Conservation (phyloP, 768 basidiomycete species). For the Psilocybe tampanensis region DNA sequence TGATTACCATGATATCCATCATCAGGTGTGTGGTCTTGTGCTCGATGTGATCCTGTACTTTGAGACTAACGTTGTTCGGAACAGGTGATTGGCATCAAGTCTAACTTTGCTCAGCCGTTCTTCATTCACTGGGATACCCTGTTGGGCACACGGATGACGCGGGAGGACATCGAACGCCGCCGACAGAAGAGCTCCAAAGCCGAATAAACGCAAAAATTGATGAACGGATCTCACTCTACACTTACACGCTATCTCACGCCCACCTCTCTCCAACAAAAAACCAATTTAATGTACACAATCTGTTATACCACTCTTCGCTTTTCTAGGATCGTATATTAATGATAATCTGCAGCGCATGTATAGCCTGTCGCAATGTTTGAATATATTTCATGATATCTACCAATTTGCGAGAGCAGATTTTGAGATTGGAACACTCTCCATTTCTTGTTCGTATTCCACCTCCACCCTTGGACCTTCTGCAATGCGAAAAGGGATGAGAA, state of each 20-base stretch:
- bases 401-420: conserved; percentile 55
- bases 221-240: neutral
- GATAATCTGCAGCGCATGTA: neutral
- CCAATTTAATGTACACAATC: conserved; percentile 4
- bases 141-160: conserved; percentile 83
- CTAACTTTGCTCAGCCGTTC: conserved; percentile 95
- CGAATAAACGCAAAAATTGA: neutral
- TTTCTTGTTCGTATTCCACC: conserved; percentile 96
- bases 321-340: neutral
- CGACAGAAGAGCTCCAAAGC: conserved; percentile 37
- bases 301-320: neutral
- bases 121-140: conserved; percentile 93
- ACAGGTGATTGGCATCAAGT: conserved; percentile 84
- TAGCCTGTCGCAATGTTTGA: neutral
- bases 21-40: conserved; percentile 60
- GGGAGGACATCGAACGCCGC: conserved; percentile 62
- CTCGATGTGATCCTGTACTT: neutral
- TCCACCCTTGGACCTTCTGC: conserved; percentile 82
- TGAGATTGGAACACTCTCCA: conserved; percentile 64
- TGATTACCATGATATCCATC: conserved; percentile 98
- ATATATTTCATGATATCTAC: conserved; percentile 33
- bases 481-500: conserved; percentile 5
- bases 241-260: neutral
- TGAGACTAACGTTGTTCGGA: neutral
- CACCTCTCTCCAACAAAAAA: neutral